Evolutionary conservation across 2,329 filamentous ascomycete genomes (phyloP).

Genomic region (Cladophialophora exuberans): DNA sequence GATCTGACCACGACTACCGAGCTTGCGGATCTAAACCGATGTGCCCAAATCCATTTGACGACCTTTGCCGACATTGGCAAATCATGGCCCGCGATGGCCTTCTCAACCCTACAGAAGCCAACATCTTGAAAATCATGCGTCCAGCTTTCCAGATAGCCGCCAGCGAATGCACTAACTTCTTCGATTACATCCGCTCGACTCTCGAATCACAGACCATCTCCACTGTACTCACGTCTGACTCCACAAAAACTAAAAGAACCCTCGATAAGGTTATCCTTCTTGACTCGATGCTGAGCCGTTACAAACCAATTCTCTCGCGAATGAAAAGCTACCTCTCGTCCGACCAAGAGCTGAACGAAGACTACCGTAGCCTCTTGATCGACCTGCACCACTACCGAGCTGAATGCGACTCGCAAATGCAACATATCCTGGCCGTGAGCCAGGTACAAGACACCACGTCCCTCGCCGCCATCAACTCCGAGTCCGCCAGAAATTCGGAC

Average conservation of each 20-base stretch:
- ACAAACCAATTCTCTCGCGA: constrained; percentile 28
- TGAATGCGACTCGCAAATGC: constrained; percentile 28
- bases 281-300: constrained; percentile 29
- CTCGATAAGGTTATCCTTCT: constrained; percentile 27
- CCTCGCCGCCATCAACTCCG: constrained; percentile 18
- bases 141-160: constrained; percentile 31
- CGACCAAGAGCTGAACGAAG: constrained; percentile 24
- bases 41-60: constrained; percentile 30
- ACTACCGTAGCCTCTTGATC: constrained; percentile 28
- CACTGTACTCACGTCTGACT: constrained; percentile 18
- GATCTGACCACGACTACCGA: constrained; percentile 27
- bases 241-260: constrained; percentile 20
- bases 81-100: constrained; percentile 26
- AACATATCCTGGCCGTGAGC: constrained; percentile 29
- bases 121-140: constrained; percentile 25
- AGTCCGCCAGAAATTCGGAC: constrained; percentile 26
- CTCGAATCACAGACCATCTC: constrained; percentile 25
- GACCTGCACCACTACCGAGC: constrained; percentile 30
- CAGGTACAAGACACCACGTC: constrained; percentile 24
- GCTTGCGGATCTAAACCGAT: constrained; percentile 22
- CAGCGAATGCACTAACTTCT: constrained; percentile 28
- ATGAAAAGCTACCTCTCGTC: constrained; percentile 24
- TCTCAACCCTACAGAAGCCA: constrained; percentile 15
- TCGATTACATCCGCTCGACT: constrained; percentile 28
- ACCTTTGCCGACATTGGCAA: constrained; percentile 29